Evolutionary conservation across 306 rosid species (phyloP).

Genomic region (Gastrolobium bilobum): DNA sequence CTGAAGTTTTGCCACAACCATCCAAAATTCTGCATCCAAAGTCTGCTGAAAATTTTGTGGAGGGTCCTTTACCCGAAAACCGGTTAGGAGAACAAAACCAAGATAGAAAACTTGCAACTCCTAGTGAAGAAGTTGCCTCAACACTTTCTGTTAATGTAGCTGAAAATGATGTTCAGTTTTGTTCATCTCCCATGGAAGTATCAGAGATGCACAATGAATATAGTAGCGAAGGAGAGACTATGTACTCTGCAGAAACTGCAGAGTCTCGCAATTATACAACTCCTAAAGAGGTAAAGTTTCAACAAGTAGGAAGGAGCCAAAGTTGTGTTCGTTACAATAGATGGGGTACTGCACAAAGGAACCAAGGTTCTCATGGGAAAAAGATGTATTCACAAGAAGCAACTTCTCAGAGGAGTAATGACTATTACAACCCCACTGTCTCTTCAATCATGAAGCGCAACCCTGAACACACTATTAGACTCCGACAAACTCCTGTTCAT

Average conservation of each 20-base stretch:
- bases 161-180: constrained; percentile 79
- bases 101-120: constrained; percentile 47
- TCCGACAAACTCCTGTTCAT: constrained; percentile 78
- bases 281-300: constrained; percentile 79
- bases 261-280: constrained; percentile 87
- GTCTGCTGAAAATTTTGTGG: constrained; percentile 58
- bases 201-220: constrained; percentile 72
- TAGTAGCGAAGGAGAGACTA: constrained; percentile 94
- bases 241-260: constrained; percentile 99
- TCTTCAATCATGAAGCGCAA: constrained; percentile 94
- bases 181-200: constrained; percentile 73
- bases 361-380: constrained; percentile 71
- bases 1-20: constrained; percentile 53
- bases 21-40: constrained; percentile 50
- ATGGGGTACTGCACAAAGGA: constrained; percentile 74
- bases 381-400: constrained; percentile 91
- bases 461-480: constrained; percentile 71
- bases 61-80: constrained; percentile 57
- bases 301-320: constrained; percentile 93
- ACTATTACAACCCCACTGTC: constrained; percentile 91
- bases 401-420: constrained; percentile 91
- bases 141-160: constrained; percentile 83
- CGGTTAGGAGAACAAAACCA: constrained; percentile 57
- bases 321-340: constrained; percentile 91
- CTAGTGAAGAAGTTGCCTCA: constrained; percentile 67